A percentile compares a stretch with the other conserved stretches of the same genome.
phyloP scores from a whole-genome alignment of 208 protist species.

The Trypanosoma mega region DNA sequence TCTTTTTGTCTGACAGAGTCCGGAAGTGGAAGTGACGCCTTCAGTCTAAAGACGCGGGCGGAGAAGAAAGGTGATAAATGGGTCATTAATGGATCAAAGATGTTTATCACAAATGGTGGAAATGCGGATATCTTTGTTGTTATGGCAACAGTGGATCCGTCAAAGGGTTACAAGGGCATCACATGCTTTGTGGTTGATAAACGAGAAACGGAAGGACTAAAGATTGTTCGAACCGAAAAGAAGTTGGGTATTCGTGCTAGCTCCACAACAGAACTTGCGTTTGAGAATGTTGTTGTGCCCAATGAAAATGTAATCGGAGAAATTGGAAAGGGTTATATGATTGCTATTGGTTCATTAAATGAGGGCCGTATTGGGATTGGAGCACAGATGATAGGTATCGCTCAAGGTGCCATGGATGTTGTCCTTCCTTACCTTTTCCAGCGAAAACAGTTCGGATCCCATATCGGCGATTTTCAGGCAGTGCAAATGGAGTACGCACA shows the following conservation, averaged over 20 bases:
- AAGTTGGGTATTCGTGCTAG: conserved; percentile 95
- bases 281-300: conserved; percentile 89
- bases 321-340: conserved; percentile 94
- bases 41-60: conserved; percentile 88
- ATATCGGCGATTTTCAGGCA: conserved; percentile 93
- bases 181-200: conserved; percentile 95
- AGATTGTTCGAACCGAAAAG: conserved; percentile 93
- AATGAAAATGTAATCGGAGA: conserved; percentile 77
- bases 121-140: conserved; percentile 93
- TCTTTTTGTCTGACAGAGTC: conserved; percentile 92
- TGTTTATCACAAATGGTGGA: conserved; percentile 94
- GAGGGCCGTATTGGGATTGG: conserved; percentile 96
- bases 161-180: conserved; percentile 92
- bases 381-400: conserved; percentile 94
- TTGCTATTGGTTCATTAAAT: conserved; percentile 94
- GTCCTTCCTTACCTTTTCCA: conserved; percentile 86
- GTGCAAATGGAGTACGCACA: conserved; percentile 94
- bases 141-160: conserved; percentile 91
- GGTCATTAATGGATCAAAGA: conserved; percentile 93
- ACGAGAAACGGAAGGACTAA: conserved; percentile 77
- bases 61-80: conserved; percentile 80
- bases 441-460: conserved; percentile 92
- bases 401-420: conserved; percentile 74
- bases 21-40: conserved; percentile 88
- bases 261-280: conserved; percentile 93